Percentiles rank a stretch among this genome's conserved stretches.
phyloP scores from a whole-genome alignment of 164 flowering plant species.

The Dillenia suffruticosa region DNA sequence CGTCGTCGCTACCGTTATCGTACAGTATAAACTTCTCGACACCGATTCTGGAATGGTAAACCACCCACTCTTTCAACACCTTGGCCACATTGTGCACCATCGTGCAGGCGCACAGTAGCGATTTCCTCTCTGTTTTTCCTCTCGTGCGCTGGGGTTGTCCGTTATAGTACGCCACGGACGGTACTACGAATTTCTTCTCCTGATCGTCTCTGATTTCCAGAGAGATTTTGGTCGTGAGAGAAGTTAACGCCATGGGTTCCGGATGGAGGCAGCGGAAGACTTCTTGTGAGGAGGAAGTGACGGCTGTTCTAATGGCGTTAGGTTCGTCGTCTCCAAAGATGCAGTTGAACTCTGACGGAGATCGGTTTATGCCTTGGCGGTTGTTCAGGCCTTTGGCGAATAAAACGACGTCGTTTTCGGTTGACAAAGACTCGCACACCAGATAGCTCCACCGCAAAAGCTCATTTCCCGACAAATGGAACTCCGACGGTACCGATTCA shows the following conservation, averaged over 20 bases:
- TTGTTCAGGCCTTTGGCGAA: conserved; percentile 71
- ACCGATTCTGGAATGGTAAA: conserved; percentile 64
- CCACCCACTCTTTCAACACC: conserved; percentile 79
- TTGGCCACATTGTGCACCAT: conserved; percentile 83
- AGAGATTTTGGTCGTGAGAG: conserved; percentile 24
- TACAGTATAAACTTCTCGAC: conserved; percentile 70
- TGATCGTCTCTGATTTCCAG: conserved; percentile 25
- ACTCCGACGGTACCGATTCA: conserved; percentile 1
- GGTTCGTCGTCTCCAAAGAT: conserved; percentile 32
- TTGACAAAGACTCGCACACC: conserved; percentile 63
- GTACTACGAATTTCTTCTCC: conserved; percentile 24
- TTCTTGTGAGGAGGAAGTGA: conserved; percentile 64
- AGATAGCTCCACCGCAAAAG: conserved; percentile 48
- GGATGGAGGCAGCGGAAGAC: conserved; percentile 77
- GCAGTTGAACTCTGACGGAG: conserved; percentile 49
- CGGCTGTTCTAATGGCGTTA: conserved; percentile 41
- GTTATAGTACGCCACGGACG: conserved; percentile 59
- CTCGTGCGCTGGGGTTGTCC: conserved; percentile 15
- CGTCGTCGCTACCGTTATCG: conserved; percentile 84
- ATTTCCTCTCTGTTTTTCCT: conserved; percentile 7
- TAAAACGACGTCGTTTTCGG: conserved; percentile 66
- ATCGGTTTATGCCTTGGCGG: conserved; percentile 48
- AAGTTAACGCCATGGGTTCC: conserved; percentile 9
- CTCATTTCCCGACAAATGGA: conserved; percentile 4
- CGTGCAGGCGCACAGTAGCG: conserved; percentile 68